Conservation (phyloP, 768 basidiomycete genomes). For the Kockovaella imperatae region DNA sequence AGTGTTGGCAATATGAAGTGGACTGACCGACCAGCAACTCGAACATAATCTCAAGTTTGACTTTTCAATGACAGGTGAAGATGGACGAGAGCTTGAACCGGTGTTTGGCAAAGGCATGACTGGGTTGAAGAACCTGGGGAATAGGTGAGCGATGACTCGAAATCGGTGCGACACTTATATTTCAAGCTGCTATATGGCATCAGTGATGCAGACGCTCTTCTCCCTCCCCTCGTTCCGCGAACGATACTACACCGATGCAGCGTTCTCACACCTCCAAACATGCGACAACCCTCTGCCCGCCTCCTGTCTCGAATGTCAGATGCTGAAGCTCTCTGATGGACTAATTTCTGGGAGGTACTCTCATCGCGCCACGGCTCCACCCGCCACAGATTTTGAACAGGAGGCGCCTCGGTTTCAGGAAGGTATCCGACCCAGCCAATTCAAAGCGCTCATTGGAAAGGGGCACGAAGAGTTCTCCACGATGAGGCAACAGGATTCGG, state of each 20-base stretch:
- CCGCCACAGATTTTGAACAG: slow-evolving; percentile 25
- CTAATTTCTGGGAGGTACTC: slow-evolving; percentile 88
- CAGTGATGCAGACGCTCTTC: slow-evolving; percentile 78
- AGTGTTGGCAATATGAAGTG: slow-evolving; percentile 22
- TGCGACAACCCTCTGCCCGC: slow-evolving; percentile 68
- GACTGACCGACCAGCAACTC: slow-evolving; percentile 60
- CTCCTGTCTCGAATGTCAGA: slow-evolving; percentile 87
- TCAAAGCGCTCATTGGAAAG: slow-evolving; percentile 84
- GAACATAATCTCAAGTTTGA: slow-evolving; percentile 94
- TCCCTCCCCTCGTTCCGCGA: slow-evolving; percentile 66
- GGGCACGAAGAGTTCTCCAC: slow-evolving; percentile 91
- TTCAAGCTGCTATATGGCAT: slow-evolving; percentile 90
- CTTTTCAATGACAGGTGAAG: slow-evolving; percentile 78
- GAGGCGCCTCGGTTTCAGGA: slow-evolving; percentile 58
- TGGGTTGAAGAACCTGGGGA: slow-evolving; percentile 84
- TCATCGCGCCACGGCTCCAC: slow-evolving; percentile 48
- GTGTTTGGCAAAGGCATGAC: slow-evolving; percentile 83
- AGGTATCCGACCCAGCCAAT: slow-evolving; percentile 70
- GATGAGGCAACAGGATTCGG: slow-evolving; percentile 94
- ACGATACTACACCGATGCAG: slow-evolving; percentile 55
- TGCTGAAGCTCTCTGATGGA: slow-evolving; percentile 86
- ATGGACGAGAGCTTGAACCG: slow-evolving; percentile 78
- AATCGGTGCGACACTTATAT: background rate
- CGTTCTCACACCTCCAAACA: slow-evolving; percentile 52
- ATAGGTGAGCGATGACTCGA: slow-evolving; percentile 53